Base-by-base conservation (phyloP, 495 filamentous ascomycete species). In the Eremomyces bilateralis region DNA sequence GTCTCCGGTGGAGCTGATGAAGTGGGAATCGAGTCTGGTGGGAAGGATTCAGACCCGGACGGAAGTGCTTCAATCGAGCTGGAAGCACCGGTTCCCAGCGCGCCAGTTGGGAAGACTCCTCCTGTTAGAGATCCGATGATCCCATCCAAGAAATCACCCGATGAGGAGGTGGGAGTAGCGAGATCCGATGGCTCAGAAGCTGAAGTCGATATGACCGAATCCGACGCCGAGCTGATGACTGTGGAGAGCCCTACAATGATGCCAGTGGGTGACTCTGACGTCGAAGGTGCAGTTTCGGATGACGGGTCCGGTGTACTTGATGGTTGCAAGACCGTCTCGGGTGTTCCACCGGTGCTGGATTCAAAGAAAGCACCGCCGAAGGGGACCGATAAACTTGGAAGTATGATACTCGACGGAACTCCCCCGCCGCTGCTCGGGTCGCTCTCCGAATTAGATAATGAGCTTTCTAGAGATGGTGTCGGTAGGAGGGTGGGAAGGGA, bases 261-360 rank as follows among this genome's bases (percentile, higher is more conserved):
- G 13, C 24, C 24, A 27, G 24, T 27, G 24, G 24, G 8, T 27
- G 6, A 13, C 24, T n/a, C n/a, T n/a, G n/a, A n/a, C n/a, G n/a
- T 27, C 13, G 24, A 27, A 6, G 24, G 13, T 27, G 24, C 13
- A 27, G 24, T 8, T 6, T 13, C 13, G 24, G 24, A 27, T 13
- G 24, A 8, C 24, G 24, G n/a, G n/a, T n/a, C n/a, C n/a, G n/a
- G n/a, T n/a, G n/a, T n/a, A n/a, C n/a, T n/a, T n/a, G n/a, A n/a
- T n/a, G n/a, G n/a, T n/a, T n/a, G n/a, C 10, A 32, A 11, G 10
- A 32, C 30, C 10, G 10, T 32, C 15, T 32, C 8, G 8, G 30
- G 30, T 6, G 18, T 32, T 11, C 30, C 30, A 8, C 30, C 30
- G 18, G 30, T 32, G 24, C 24, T 27, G n/a, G n/a, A n/a, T n/a